Base-by-base conservation (phyloP, 176 grass and related monocot genomes). In the Otatea glauca region DNA sequence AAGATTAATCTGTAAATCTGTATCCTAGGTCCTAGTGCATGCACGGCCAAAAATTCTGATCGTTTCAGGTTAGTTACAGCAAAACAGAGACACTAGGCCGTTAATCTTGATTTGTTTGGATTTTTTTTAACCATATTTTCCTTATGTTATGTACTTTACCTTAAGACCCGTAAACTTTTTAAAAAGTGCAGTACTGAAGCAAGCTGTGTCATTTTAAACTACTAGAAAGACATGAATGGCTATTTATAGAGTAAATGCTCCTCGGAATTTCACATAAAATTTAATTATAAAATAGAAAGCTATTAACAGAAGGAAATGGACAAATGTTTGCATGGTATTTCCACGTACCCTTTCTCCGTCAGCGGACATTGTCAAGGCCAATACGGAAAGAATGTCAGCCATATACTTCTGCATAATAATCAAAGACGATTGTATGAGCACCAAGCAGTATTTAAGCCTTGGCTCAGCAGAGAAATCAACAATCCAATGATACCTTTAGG, bases 291-390 rank as follows among this genome's bases (percentile, higher is more conserved):
- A 58, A 61, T 3, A n/a, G n/a, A n/a, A n/a, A n/a, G 18, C 29
- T 71, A 60, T 44, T 72, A 60, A 45, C 37, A 32, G 38, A 73
- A 83, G 24, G 68, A 68, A 23, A 72, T 35, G 2, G 5, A 18
- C 1, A 72, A 29, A 76, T 24, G 5, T 13, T 24, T 14, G 17
- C 10, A 72, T 38, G 6, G 39, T 63, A 27, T 61, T 76, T 61
- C 59, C 23, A 27, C 23, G 29, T 78, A 95, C 93, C 56, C 96
- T 90, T 85, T 98, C 93, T 68, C 96, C 96, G 86, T 98, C 96
- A 20, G 76, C 59, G 21, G 96, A 95, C 96, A 98, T 95, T 63
- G 96, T 98, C 61, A 98, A 83, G 21, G 93, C 96, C 50, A 98
- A 87, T 20, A 98, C 91, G 5, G 96, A 98, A 1, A 98, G 88